phyloP scores from a whole-genome alignment of 345 rosid species.

The Psidium friedrichsthalianum region DNA sequence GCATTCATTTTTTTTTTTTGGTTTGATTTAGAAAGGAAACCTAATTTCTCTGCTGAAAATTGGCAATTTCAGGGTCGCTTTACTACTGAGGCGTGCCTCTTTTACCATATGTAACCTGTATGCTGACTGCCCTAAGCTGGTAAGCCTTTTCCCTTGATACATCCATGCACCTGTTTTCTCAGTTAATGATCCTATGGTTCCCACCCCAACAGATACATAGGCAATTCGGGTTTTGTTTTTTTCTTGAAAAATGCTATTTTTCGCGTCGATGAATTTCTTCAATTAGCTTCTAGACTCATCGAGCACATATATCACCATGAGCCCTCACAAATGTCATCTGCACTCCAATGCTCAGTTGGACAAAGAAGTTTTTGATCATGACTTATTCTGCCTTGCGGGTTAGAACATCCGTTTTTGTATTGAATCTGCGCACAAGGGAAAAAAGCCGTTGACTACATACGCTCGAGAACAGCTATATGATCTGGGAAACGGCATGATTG shows the following conservation, averaged over 20 bases:
- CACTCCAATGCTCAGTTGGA: background rate
- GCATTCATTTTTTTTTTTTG: background rate
- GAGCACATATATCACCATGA: background rate
- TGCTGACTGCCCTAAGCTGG: background rate
- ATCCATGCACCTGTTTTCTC: background rate
- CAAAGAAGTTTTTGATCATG: background rate
- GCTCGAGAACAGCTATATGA: background rate
- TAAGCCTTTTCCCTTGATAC: background rate
- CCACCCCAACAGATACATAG: background rate
- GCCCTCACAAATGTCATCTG: background rate
- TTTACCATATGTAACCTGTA: background rate
- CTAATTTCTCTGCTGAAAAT: background rate
- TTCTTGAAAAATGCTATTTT: background rate
- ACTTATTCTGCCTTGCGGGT: background rate
- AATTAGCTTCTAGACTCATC: background rate
- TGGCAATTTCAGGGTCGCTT: constrained; percentile 32
- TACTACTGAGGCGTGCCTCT: constrained; percentile 25
- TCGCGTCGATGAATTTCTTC: background rate
- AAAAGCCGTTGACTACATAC: background rate
- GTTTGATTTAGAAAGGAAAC: background rate
- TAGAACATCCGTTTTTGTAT: background rate
- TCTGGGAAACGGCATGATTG: background rate
- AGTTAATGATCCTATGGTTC: background rate
- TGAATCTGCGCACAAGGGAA: background rate
- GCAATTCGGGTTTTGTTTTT: background rate